Evolutionary conservation across 2,329 filamentous ascomycete genomes (phyloP), one percentile per base, ranked within the genome.

Genomic region (Alternaria triticimaculans): DNA sequence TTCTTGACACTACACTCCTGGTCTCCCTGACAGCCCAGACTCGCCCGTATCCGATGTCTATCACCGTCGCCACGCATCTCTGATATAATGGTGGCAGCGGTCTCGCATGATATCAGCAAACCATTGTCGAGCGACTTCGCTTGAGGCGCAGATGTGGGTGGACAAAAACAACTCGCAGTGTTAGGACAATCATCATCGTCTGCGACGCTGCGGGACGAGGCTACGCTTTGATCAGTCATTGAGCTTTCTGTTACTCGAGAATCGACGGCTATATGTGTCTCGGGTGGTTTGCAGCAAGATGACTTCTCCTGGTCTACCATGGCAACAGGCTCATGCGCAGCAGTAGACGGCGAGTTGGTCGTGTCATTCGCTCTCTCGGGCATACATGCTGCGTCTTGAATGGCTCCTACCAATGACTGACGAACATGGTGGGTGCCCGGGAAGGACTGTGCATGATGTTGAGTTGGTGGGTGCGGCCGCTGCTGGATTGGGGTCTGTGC

Each of bases 51-150:
- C 3, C 65, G 59, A 9, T 69, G 64, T 3, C 61, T 49, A 43
- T 75, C 72, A 26, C 62, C 67, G 23, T 75, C 69, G 6, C 72
- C 72, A 30, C 72, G 70, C 72, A 76, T 75, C 25, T 74, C 70
- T 6, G 67, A 67, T 18, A 76, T 75, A 18, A 76, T 74, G 4
- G 66, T 69, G 18, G 72, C 72, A 28, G 74, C 74, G 30, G 69
- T 65, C 57, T 74, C 72, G 55, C 74, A 76, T 1, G 74, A 75
- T 18, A 73, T 76, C 21, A 75, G 65, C 8, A 72, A 62, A 3
- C 59, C 60, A 9, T 58, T 41, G 30, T 46, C 33, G 25, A 43
- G 44, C 6, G 26, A 59, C n/a, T 23, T 23, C 20, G 44, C 37
- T 41, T 33, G 44, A 20, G 49, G 37, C n/a, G 55, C 25, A 21